phyloP scores from a whole-genome alignment of 305 asterid genomes.

The Fraxinus albicans region DNA sequence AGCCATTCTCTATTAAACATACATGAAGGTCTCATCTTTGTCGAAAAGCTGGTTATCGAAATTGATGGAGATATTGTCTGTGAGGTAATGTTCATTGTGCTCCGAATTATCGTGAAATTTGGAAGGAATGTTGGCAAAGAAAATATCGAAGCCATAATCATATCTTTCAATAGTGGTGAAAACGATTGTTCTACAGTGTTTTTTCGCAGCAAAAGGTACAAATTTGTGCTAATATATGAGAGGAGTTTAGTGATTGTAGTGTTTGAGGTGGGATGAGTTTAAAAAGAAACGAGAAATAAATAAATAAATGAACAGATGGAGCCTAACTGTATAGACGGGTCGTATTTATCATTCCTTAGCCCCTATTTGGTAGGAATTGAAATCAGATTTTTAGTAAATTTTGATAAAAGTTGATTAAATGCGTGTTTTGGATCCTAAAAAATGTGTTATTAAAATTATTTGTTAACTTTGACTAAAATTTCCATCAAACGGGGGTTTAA shows the following conservation, averaged over 20 bases:
- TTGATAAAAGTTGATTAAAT: too few species aligned
- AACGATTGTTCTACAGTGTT: constrained; percentile 55
- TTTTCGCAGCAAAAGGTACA: constrained; percentile 11
- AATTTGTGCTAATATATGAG: neutral
- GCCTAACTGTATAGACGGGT: neutral
- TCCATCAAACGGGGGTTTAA: too few species aligned
- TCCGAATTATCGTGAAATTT: neutral
- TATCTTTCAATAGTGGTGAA: constrained; percentile 60
- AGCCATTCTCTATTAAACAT: constrained; percentile 66
- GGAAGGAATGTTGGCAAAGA: constrained; percentile 45
- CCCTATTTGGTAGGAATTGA: too few species aligned
- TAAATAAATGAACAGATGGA: neutral
- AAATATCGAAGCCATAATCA: constrained; percentile 68
- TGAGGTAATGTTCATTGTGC: constrained; percentile 50
- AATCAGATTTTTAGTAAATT: too few species aligned
- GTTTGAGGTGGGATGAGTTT: neutral
- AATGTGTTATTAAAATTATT: too few species aligned
- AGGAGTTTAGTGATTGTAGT: neutral
- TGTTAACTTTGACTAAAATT: too few species aligned
- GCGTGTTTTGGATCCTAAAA: too few species aligned
- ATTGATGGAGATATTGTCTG: constrained; percentile 63
- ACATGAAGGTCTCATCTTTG: constrained; percentile 43
- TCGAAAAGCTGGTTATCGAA: constrained; percentile 61
- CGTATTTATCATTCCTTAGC: too few species aligned
- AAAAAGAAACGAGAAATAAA: neutral